Evolutionary conservation across 208 protist genomes (phyloP).

Genomic region (Angomonas ambiguus): DNA sequence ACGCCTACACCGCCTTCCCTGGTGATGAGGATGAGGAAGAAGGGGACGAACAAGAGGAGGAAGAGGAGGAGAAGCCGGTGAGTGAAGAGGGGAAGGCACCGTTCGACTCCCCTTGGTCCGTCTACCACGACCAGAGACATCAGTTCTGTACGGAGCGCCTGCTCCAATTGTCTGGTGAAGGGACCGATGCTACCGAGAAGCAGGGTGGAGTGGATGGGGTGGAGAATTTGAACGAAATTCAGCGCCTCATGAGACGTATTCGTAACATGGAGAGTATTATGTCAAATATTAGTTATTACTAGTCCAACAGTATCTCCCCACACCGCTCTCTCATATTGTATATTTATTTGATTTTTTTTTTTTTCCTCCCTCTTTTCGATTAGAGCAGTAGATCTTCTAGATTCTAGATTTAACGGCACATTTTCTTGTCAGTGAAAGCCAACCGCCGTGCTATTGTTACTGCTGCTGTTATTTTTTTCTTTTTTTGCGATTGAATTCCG

Average conservation of each 20-base stretch:
- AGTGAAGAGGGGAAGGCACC: not conserved
- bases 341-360: not conserved
- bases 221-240: constrained; percentile 2
- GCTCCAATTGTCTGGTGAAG: not conserved
- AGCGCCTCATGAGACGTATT: not conserved
- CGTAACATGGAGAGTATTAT: not conserved
- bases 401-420: not conserved
- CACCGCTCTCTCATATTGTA: not conserved
- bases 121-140: not conserved
- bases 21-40: not conserved
- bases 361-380: not conserved
- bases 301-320: not conserved
- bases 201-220: not conserved
- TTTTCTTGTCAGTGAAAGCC: too few relatives aligned
- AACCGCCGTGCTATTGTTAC: too few relatives aligned
- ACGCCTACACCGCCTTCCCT: not conserved
- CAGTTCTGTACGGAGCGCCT: not conserved
- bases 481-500: not conserved
- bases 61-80: not conserved
- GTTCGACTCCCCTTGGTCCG: not conserved
- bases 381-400: not conserved
- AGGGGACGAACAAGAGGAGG: not conserved
- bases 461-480: not conserved
- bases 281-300: not conserved
- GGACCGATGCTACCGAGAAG: not conserved